Conservation (phyloP, 1,284 basidiomycete species). For the Vanrija sp. region DNA sequence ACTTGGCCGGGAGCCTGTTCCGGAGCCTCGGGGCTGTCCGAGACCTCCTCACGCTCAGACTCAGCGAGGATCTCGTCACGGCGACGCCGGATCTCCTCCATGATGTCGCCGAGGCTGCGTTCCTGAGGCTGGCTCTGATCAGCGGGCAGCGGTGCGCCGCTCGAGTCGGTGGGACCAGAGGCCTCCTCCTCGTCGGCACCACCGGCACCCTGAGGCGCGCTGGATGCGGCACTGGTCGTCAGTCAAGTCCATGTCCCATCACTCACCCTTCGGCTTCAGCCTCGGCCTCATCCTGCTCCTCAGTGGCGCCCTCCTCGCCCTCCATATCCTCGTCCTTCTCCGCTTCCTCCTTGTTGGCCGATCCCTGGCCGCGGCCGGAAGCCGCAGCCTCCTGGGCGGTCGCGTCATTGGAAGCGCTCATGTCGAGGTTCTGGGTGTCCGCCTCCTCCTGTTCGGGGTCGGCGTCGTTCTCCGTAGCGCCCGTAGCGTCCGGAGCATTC, state of each 20-base stretch:
- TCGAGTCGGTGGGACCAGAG: constrained; percentile 39
- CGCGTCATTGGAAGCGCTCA: constrained; percentile 36
- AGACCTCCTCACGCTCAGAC: constrained; percentile 48
- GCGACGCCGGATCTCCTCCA: constrained; percentile 76
- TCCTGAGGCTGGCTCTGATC: constrained; percentile 53
- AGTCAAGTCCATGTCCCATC: constrained; percentile 23
- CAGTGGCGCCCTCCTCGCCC: constrained; percentile 24
- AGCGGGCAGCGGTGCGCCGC: constrained; percentile 37
- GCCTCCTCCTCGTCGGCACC: constrained; percentile 37
- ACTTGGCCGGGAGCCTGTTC: constrained; percentile 59
- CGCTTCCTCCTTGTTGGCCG: constrained; percentile 31
- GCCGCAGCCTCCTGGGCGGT: constrained; percentile 38
- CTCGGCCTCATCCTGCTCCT: constrained; percentile 33
- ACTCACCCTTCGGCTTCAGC: constrained; percentile 31
- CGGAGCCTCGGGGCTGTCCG: constrained; percentile 36
- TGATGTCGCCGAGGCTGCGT: constrained; percentile 78
- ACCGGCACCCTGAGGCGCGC: constrained; percentile 27
- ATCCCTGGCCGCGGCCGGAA: constrained; percentile 36
- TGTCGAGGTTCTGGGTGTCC: constrained; percentile 38
- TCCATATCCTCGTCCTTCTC: constrained; percentile 33
- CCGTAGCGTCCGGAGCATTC: constrained; percentile 38
- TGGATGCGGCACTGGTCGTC: constrained; percentile 20
- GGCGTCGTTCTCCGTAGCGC: constrained; percentile 43
- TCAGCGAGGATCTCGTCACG: constrained; percentile 76
- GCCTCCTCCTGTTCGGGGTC: constrained; percentile 31